Base-by-base conservation (phyloP, 495 filamentous ascomycete genomes). In the Penicilliopsis zonata region DNA sequence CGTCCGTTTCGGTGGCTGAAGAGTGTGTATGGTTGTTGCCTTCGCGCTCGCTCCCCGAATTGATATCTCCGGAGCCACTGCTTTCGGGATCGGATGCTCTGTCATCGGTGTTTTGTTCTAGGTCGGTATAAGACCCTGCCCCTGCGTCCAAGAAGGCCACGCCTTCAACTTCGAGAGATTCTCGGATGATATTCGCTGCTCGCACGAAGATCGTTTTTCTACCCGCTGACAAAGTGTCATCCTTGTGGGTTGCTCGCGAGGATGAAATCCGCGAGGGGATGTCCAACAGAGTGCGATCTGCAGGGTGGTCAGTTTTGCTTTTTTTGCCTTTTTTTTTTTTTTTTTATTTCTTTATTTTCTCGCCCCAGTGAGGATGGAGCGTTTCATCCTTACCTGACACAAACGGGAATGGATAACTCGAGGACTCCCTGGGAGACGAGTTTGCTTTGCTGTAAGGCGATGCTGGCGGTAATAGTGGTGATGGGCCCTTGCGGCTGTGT, bases 81-180 rank as follows among this genome's bases (percentile, higher is more conserved):
- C 29, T 35, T n/a, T n/a, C n/a, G n/a, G n/a, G n/a, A n/a, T n/a
- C n/a, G 2, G 39, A 35, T 18, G 24, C 28, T 23, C 28, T 33
- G 18, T 21, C 34, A 13, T 12, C 27, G 5, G 9, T 37, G 20
- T 43, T 25, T 9, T 42, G 23, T 13, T 40, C 26, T 3, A 42
- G 33, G 8, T 31, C 30, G 9, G 46, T 40, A 12, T 46, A 50
- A 3, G 26, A 22, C 10, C 38, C 24, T 13, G 36, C 35, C 14
- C 55, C 56, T 0, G 67, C 67, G 46, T 74, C 68, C 5, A 68
- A 43, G 30, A 68, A 73, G 2, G 68, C 33, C 1, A 65, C 60
- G 0, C 69, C 71, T n/a, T 71, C 68, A 0, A 61, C 59, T 8
- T 61, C 60, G 19, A 71, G 58, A 1, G 65, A 58, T 36, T 72